phyloP scores from a whole-genome alignment of 2,329 filamentous ascomycete genomes.

The Nannizzia gypsea region DNA sequence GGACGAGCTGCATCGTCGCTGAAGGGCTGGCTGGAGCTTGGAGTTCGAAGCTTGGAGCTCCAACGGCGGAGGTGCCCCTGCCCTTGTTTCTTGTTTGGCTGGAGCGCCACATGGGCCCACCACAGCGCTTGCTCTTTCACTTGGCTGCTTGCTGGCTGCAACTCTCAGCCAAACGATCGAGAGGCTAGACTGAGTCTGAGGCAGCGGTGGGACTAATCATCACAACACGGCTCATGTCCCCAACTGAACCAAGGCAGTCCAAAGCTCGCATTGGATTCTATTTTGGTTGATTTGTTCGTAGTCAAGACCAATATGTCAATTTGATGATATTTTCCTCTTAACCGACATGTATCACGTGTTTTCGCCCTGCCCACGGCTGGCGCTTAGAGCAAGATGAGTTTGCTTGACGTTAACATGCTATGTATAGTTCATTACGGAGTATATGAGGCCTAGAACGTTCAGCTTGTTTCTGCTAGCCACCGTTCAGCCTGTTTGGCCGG shows the following conservation, averaged over 20 bases:
- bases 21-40: neutral
- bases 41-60: neutral
- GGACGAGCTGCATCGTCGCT: neutral
- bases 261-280: neutral
- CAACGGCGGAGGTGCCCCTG: neutral
- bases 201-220: neutral
- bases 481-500: no score
- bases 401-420: neutral
- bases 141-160: neutral
- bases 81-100: neutral
- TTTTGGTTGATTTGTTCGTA: neutral
- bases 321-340: no score
- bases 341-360: neutral
- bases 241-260: neutral
- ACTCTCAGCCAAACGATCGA: conserved; percentile 4
- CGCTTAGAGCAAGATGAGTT: neutral
- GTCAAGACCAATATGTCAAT: neutral
- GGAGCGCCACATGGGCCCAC: conserved; percentile 1
- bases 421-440: neutral
- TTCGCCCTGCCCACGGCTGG: neutral
- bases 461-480: neutral
- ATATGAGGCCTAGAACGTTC: neutral
- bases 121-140: neutral
- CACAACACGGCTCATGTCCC: neutral
- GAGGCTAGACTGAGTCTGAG: neutral